Conservation (phyloP, 1,139 yeast species). For the Protomyces macrosporus region DNA sequence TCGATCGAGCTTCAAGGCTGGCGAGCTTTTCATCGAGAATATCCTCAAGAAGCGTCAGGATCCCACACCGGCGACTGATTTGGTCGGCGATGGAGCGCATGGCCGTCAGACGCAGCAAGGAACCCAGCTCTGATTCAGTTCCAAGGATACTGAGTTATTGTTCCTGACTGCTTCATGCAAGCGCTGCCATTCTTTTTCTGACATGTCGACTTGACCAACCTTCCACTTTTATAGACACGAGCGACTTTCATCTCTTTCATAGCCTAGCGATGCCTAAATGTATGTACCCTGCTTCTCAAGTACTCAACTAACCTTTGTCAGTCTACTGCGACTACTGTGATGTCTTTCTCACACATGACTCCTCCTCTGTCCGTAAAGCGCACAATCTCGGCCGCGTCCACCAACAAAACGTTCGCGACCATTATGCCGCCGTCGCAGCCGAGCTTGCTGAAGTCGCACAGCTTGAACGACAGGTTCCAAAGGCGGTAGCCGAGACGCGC, state of each 20-base stretch:
- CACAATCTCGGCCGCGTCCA: conserved; percentile 81
- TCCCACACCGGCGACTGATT: not conserved
- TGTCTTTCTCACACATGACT: conserved; percentile 80
- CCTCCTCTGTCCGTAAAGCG: conserved; percentile 76
- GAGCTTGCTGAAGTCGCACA: conserved; percentile 33
- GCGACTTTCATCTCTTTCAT: too few species aligned
- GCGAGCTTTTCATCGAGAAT: conserved; percentile 95
- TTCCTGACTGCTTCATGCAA: too few species aligned
- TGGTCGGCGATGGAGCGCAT: not conserved
- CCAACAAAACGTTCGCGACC: conserved; percentile 65
- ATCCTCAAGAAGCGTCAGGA: conserved; percentile 57
- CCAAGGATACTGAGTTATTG: too few species aligned
- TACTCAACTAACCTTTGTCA: not conserved
- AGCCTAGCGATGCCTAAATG: not conserved
- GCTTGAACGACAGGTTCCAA: conserved; percentile 29
- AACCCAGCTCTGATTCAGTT: not conserved
- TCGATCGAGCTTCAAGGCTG: conserved; percentile 95
- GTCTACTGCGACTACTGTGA: conserved; percentile 83
- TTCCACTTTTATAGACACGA: too few species aligned
- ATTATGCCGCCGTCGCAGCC: conserved; percentile 50
- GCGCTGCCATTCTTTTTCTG: too few species aligned
- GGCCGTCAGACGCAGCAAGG: not conserved
- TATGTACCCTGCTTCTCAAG: not conserved
- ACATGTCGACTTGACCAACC: too few species aligned
- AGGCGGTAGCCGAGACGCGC: conserved; percentile 33